A percentile compares a stretch with the other conserved stretches of the same genome.
phyloP scores from a whole-genome alignment of 2,329 filamentous ascomycete genomes.

The Fusarium bulbicola region DNA sequence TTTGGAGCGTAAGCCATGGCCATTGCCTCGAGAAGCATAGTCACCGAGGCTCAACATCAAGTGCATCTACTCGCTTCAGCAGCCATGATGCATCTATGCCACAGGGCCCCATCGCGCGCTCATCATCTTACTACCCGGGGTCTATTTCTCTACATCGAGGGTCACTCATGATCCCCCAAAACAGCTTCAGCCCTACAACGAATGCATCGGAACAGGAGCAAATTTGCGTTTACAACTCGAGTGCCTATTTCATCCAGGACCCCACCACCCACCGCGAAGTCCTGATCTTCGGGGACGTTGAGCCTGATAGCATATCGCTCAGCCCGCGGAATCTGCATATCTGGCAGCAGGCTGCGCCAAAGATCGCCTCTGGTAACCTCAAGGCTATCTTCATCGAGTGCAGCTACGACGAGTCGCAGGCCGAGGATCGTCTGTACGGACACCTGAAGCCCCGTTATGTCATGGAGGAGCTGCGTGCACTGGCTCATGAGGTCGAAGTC shows the following conservation, averaged over 20 bases:
- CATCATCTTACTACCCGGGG: conserved; percentile 38
- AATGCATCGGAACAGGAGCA: conserved; percentile 53
- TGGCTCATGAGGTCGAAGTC: conserved; percentile 76
- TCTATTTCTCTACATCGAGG: conserved; percentile 26
- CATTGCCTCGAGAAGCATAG: conserved; percentile 80
- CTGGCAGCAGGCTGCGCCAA: conserved; percentile 89
- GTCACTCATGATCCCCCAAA: conserved; percentile 46
- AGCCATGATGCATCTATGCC: conserved; percentile 57
- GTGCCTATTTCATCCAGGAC: conserved; percentile 92
- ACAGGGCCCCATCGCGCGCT: conserved; percentile 39
- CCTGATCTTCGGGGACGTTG: conserved; percentile 94
- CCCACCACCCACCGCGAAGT: conserved; percentile 76
- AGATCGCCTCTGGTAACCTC: conserved; percentile 77
- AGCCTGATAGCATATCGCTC: conserved; percentile 86
- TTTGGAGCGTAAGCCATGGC: conserved; percentile 88
- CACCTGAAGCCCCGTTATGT: conserved; percentile 88
- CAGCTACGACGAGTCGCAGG: conserved; percentile 85
- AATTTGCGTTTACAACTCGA: conserved; percentile 82
- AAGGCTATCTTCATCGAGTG: conserved; percentile 94
- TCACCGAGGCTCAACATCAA: conserved; percentile 67
- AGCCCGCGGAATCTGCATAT: conserved; percentile 82
- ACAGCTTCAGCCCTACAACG: conserved; percentile 38
- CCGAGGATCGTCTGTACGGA: conserved; percentile 82
- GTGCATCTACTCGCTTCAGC: conserved; percentile 59
- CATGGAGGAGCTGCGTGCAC: conserved; percentile 76